phyloP scores from a whole-genome alignment of 2,329 filamentous ascomycete species.

The Fusarium proliferatum region DNA sequence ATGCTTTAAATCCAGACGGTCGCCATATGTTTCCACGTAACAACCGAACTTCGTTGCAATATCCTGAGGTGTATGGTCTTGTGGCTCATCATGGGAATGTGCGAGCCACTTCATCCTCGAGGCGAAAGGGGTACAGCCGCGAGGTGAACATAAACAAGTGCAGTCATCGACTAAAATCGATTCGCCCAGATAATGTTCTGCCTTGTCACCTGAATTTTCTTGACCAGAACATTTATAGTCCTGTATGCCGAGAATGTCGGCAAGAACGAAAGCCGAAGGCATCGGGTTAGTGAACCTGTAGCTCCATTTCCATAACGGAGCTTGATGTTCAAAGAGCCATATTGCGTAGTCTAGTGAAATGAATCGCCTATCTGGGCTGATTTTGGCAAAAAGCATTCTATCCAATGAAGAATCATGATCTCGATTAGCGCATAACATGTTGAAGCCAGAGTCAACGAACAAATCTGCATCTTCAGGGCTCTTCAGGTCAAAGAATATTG shows the following conservation, averaged over 20 bases:
- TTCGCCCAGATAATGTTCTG: fast-evolving
- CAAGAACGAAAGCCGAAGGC: neutral
- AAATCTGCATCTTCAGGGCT: neutral
- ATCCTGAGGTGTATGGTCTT: fast-evolving
- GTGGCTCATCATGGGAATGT: fast-evolving
- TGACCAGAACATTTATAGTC: fast-evolving
- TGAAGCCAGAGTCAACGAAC: fast-evolving
- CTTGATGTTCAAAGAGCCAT: neutral
- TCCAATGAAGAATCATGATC: fast-evolving
- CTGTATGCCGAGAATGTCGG: fast-evolving
- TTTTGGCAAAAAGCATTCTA: too few relatives aligned
- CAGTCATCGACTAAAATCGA: fast-evolving
- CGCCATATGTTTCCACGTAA: fast-evolving
- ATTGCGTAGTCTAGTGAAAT: neutral
- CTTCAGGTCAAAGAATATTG: fast-evolving
- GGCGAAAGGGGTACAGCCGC: neutral
- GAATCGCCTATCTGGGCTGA: too few relatives aligned
- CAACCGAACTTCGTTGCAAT: fast-evolving
- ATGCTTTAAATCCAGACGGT: fast-evolving
- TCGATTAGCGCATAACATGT: fast-evolving
- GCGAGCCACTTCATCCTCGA: neutral
- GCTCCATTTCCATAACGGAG: neutral
- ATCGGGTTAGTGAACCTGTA: neutral
- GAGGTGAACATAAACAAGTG: neutral
- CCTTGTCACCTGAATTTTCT: fast-evolving